Evolutionary conservation across 805 yeast species (phyloP).

Genomic region (Saccharomycopsis microspora): DNA sequence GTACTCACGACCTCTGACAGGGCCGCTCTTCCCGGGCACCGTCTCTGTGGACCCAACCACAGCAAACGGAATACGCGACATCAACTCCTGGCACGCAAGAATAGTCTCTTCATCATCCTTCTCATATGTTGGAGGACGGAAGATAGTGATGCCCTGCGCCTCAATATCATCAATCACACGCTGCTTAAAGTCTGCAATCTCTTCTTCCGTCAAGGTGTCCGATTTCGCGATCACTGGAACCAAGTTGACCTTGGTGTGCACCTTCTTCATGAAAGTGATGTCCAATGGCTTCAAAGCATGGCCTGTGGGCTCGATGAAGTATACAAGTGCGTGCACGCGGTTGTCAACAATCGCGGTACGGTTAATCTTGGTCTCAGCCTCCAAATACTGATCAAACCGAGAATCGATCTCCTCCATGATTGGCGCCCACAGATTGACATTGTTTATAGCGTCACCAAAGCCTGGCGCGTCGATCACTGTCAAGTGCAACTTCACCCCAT

Average conservation of each 20-base stretch:
- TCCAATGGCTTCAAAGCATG: constrained; percentile 82
- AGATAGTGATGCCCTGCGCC: constrained; percentile 62
- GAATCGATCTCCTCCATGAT: constrained; percentile 79
- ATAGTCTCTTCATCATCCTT: constrained; percentile 79
- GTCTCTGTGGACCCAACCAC: constrained; percentile 80
- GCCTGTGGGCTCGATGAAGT: constrained; percentile 86
- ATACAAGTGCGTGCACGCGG: constrained; percentile 87
- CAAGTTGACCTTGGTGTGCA: constrained; percentile 85
- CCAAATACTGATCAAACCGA: constrained; percentile 82
- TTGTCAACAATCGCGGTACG: constrained; percentile 64
- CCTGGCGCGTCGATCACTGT: constrained; percentile 88
- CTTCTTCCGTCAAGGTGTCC: constrained; percentile 85
- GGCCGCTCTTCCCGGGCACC: constrained; percentile 59
- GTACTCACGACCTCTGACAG: constrained; percentile 82
- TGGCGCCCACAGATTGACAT: constrained; percentile 76
- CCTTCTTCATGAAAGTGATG: constrained; percentile 73
- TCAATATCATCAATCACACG: constrained; percentile 69
- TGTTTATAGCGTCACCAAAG: constrained; percentile 83
- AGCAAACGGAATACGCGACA: constrained; percentile 79
- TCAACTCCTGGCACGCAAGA: constrained; percentile 51
- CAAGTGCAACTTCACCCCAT: constrained; percentile 78
- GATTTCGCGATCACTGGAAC: constrained; percentile 93
- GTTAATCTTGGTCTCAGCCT: constrained; percentile 75
- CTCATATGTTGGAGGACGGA: constrained; percentile 68
- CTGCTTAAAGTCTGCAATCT: constrained; percentile 62